Evolutionary conservation across 352 stramenopile genomes (phyloP).

Genomic region (Pythium guiyangense): DNA sequence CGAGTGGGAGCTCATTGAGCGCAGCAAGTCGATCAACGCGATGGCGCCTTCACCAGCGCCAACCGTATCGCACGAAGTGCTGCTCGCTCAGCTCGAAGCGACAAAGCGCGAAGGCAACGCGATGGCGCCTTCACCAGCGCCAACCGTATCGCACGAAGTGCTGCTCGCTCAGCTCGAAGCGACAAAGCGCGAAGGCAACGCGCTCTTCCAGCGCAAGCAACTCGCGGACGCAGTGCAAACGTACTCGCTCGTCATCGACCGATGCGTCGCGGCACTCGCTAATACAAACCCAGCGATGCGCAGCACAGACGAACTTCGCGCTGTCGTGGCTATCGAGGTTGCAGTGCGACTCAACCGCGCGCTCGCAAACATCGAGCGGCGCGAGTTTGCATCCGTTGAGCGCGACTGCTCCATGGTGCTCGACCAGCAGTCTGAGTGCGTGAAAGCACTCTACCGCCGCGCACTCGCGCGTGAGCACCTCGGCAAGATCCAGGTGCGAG

Average conservation of each 20-base stretch:
- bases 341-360: conserved; percentile 67
- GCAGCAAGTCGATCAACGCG: conserved; percentile 12
- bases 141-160: not conserved
- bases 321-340: conserved; percentile 25
- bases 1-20: conserved; percentile 20
- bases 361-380: conserved; percentile 42
- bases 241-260: conserved; percentile 39
- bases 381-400: conserved; percentile 22
- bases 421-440: conserved; percentile 46
- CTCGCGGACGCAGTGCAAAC: conserved; percentile 38
- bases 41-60: conserved; percentile 10
- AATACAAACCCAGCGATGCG: not conserved
- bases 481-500: conserved; percentile 42
- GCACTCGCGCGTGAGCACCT: conserved; percentile 71
- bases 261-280: conserved; percentile 1
- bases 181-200: conserved; percentile 60
- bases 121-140: conserved; percentile 11
- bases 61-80: not conserved
- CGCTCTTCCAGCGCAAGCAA: conserved; percentile 39
- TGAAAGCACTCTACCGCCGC: conserved; percentile 90
- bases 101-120: conserved; percentile 61
- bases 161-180: conserved; percentile 22
- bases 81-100: conserved; percentile 22
- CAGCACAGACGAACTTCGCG: not conserved
- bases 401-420: conserved; percentile 77